Base-by-base conservation (phyloP, 1,284 basidiomycete species). In the Puccinia hordei region DNA sequence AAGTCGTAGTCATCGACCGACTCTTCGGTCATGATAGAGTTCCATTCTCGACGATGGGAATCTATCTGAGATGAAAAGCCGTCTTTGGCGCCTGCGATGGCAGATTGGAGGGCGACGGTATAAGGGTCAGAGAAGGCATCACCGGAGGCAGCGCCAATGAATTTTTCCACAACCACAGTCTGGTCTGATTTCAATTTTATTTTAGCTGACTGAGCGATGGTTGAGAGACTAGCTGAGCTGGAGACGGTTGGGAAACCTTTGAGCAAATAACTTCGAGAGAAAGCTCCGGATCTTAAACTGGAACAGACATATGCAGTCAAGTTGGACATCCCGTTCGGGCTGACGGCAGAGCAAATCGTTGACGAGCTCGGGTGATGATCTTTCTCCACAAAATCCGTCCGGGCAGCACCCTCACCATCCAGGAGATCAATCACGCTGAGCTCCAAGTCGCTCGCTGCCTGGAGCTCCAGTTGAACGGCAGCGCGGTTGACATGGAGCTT, bases 101-200 rank as follows among this genome's bases (percentile, higher is more conserved):
- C 80, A 2, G 83, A 74, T 0, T 74, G 38, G 24, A 82, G 71
- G 0, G 84, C 83, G 0, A 82, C 82, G 44, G 41, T 46, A 1
- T 80, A 59, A 63, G 82, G 83, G 17, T 53, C 68, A 13, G 76
- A 69, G 81, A 76, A 85, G 2, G 84, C 83, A 63, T 84, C 84
- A 24, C 68, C 71, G n/a, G 84, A 83, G n/a, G 84, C 84, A 73
- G 84, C 83, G 1, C 84, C 84, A 35, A 85, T 83, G 66, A 79
- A 84, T 74, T 85, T 85, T 77, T 81, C 41, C 10, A 82, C 68
- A 51, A 81, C 81, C 76, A 82, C 84, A 24, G 41, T 82, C 83
- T 75, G 81, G 69, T 15, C 65, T 51, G 73, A 77, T 19, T 27
- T 57, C 30, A 59, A 61, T 12, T 61, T 44, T 3, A 73, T 61